Percentiles rank a stretch among this genome's conserved stretches.
Conservation (phyloP, 192 early-diverging fungal species). For the Mortierella claussenii region DNA sequence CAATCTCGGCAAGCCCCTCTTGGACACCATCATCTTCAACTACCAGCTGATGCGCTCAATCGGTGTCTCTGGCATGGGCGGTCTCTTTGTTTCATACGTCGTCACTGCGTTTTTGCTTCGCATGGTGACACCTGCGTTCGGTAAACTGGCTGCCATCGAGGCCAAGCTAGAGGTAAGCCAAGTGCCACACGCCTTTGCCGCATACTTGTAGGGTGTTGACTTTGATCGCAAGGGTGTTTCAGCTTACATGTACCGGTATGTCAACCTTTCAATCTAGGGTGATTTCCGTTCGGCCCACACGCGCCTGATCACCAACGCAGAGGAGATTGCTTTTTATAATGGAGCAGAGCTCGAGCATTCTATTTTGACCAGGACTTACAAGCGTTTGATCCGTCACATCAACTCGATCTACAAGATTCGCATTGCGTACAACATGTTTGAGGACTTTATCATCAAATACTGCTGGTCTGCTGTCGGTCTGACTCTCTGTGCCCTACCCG, state of each 20-base stretch:
- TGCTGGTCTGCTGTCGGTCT: constrained; percentile 93
- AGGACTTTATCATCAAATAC: constrained; percentile 97
- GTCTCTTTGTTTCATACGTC: constrained; percentile 83
- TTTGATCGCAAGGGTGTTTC: no score
- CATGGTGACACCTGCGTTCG: constrained; percentile 91
- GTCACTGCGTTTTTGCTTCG: constrained; percentile 83
- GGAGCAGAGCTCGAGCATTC: constrained; percentile 90
- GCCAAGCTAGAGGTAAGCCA: constrained; percentile 75
- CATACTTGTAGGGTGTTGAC: no score
- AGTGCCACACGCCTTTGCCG: not conserved
- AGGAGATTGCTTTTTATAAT: constrained; percentile 94
- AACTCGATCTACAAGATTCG: constrained; percentile 86
- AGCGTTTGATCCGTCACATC: constrained; percentile 84
- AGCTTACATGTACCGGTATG: no score
- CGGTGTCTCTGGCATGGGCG: constrained; percentile 84
- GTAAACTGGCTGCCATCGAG: constrained; percentile 91
- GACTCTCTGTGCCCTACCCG: constrained; percentile 84
- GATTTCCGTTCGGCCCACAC: constrained; percentile 95
- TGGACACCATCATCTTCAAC: constrained; percentile 96
- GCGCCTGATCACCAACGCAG: constrained; percentile 95
- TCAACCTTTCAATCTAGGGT: no score
- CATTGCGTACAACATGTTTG: constrained; percentile 94
- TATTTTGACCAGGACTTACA: constrained; percentile 82
- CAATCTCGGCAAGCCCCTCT: constrained; percentile 93
- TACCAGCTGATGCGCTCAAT: constrained; percentile 88